A percentile compares a stretch with the other conserved stretches of the same genome.
phyloP scores from a whole-genome alignment of 495 filamentous ascomycete genomes.

The Rostrohypoxylon terebratum region DNA sequence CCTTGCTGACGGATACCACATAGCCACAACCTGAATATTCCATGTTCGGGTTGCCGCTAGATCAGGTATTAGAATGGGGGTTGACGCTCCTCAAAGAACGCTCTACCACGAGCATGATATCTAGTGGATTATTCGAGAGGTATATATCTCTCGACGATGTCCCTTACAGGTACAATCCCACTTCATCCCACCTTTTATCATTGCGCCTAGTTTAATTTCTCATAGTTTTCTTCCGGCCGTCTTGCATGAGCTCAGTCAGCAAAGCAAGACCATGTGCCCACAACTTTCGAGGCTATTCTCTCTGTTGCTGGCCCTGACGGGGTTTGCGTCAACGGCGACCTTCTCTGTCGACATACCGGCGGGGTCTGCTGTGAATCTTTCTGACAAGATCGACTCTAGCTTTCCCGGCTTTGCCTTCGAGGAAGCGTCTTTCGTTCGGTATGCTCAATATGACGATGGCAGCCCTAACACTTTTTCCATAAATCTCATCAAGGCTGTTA shows the following conservation, averaged over 20 bases:
- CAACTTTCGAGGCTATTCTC: constrained; percentile 1
- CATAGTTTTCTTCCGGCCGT: neutral
- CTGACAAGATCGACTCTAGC: constrained; percentile 36
- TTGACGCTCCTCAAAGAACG: constrained; percentile 2
- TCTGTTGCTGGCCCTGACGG: constrained; percentile 28
- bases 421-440: constrained; percentile 45
- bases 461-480: constrained; percentile 45
- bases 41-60: constrained; percentile 2
- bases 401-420: constrained; percentile 49
- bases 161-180: neutral
- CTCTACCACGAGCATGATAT: neutral
- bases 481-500: constrained; percentile 47
- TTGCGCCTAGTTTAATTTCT: neutral
- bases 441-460: constrained; percentile 43
- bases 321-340: constrained; percentile 18
- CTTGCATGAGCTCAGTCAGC: constrained; percentile 1
- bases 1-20: constrained; percentile 12
- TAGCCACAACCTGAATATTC: constrained; percentile 23
- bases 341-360: constrained; percentile 30
- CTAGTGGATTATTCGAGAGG: neutral
- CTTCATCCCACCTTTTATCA: neutral
- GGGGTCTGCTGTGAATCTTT: constrained; percentile 11
- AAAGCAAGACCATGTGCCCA: constrained; percentile 16
- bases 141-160: constrained; percentile 19
- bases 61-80: constrained; percentile 14